Conservation (phyloP, 2,329 filamentous ascomycete species). For the Chaetothyriales sp. region DNA sequence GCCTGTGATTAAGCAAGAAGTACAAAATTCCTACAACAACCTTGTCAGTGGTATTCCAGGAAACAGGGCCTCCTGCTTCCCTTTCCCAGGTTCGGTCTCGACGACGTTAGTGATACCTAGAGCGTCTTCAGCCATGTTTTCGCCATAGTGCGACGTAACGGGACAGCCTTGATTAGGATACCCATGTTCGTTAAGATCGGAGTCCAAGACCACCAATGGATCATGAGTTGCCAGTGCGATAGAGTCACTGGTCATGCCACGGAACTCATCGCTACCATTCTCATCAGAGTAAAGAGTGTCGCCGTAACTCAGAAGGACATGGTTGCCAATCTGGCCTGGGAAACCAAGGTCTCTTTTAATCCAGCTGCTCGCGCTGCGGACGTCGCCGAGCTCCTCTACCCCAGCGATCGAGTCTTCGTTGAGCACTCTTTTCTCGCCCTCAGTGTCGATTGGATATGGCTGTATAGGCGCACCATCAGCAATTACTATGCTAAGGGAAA, state of each 20-base stretch:
- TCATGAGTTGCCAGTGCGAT: slow-evolving; percentile 16
- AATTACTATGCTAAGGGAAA: too few relatives aligned
- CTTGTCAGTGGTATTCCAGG: background rate
- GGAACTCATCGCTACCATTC: slow-evolving; percentile 14
- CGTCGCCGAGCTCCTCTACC: slow-evolving; percentile 15
- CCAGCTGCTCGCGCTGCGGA: slow-evolving; percentile 16
- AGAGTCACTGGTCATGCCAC: slow-evolving; percentile 19
- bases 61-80: background rate
- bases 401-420: slow-evolving; percentile 1
- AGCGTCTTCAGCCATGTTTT: slow-evolving; percentile 12
- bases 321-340: slow-evolving; percentile 14
- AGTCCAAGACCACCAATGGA: slow-evolving; percentile 15
- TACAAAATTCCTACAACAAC: slow-evolving; percentile 11
- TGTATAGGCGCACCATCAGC: background rate
- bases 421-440: background rate
- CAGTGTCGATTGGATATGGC: background rate
- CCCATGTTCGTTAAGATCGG: slow-evolving; percentile 10
- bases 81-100: slow-evolving; percentile 11
- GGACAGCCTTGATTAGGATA: slow-evolving; percentile 14
- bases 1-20: slow-evolving; percentile 19
- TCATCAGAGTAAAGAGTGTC: slow-evolving; percentile 17
- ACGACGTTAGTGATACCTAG: slow-evolving; percentile 19
- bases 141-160: slow-evolving; percentile 8
- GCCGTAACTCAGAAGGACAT: slow-evolving; percentile 17
- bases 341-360: slow-evolving; percentile 19